These are phyloP conservation scores for Thozetella sp. DNA, from an alignment of 495 filamentous ascomycete genomes.

Conservation along the genomic window DNA sequence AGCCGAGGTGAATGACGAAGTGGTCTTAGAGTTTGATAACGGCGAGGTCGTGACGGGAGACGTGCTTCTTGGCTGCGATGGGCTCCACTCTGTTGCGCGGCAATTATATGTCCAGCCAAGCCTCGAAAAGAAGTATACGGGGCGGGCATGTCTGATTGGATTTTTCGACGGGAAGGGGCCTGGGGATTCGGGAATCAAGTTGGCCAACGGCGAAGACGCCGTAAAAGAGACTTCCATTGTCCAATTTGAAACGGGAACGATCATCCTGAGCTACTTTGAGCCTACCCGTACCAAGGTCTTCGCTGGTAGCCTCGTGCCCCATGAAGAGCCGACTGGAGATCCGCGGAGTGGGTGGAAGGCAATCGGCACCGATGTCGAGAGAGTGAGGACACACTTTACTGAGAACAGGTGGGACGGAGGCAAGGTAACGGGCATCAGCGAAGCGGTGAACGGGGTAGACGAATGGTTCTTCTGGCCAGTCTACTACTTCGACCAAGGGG, in stretches of 20 bases:
- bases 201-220: not conserved
- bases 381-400: not conserved
- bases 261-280: not conserved
- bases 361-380: not conserved
- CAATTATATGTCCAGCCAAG: not conserved
- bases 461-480: not conserved
- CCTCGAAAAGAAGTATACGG: not conserved
- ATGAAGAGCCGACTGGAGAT: not conserved
- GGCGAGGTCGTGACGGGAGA: not conserved
- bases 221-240: not conserved
- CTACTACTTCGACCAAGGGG: not conserved
- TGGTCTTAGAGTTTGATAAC: not conserved
- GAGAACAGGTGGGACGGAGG: not conserved
- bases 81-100: not conserved
- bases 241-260: not conserved
- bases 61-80: not conserved
- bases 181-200: not conserved
- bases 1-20: not conserved
- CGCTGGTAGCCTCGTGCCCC: not conserved
- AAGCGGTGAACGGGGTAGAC: not conserved
- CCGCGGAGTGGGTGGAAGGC: not conserved
- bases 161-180: not conserved
- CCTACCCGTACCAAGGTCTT: not conserved
- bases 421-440: not conserved
- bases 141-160: not conserved